Conservation (phyloP, 2,329 filamentous ascomycete species). For the Fusarium pseudocircinatum region DNA sequence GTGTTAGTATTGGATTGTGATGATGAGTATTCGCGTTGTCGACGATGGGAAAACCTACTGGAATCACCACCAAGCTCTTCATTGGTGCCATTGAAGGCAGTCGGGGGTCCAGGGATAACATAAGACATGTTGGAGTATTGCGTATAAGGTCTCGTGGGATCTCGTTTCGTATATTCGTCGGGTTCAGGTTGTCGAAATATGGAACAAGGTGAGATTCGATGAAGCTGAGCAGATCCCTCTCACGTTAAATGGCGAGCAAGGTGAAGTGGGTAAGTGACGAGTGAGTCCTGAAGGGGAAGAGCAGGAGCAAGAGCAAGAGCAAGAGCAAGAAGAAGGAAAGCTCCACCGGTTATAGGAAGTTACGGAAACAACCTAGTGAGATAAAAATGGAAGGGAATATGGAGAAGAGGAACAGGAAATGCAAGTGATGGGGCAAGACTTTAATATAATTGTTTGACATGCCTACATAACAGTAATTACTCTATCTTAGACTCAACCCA, state of each 20-base stretch:
- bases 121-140: slow-evolving; percentile 63
- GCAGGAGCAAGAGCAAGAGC: not conserved
- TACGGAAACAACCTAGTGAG: slow-evolving; percentile 19
- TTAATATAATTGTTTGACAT: slow-evolving; percentile 26
- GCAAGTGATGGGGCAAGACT: slow-evolving; percentile 21
- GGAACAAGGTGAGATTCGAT: not conserved
- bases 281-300: not conserved
- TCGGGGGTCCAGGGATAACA: slow-evolving; percentile 66
- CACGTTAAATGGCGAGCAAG: slow-evolving; percentile 1
- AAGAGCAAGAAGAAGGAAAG: slow-evolving; percentile 6
- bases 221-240: slow-evolving; percentile 5
- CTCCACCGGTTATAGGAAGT: slow-evolving; percentile 14
- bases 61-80: slow-evolving; percentile 77
- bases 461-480: not conserved
- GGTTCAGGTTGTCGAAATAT: not conserved
- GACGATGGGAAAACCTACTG: slow-evolving; percentile 61
- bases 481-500: slow-evolving; percentile 8
- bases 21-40: not conserved
- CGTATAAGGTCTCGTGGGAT: not conserved
- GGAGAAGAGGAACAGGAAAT: not conserved
- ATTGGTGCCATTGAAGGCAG: slow-evolving; percentile 72
- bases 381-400: slow-evolving; percentile 18
- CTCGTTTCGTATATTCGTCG: slow-evolving; percentile 17
- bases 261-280: slow-evolving; percentile 6
- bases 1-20: slow-evolving; percentile 5